These are phyloP conservation scores for Xylariales sp. DNA, from an alignment of 2,329 filamentous ascomycete species.

Conservation along the genomic window DNA sequence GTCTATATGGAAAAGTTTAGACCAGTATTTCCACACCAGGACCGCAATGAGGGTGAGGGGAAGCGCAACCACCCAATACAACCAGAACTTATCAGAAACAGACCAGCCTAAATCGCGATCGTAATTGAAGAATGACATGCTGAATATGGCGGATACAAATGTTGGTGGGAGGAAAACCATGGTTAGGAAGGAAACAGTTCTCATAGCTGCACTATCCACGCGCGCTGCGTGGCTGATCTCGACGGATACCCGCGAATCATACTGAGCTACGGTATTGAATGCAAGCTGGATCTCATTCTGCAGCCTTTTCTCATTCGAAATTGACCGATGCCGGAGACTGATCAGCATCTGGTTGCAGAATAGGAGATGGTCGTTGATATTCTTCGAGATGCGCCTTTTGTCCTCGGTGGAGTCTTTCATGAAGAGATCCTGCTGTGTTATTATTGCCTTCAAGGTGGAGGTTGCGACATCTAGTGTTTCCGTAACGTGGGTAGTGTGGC, in stretches of 20 bases:
- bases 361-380: constrained; percentile 25
- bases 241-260: constrained; percentile 32
- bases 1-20: no score
- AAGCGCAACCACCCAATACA: constrained; percentile 23
- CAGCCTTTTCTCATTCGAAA: constrained; percentile 39
- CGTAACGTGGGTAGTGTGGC: constrained; percentile 39
- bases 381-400: constrained; percentile 2
- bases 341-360: constrained; percentile 27
- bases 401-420: neutral
- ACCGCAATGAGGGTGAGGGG: constrained; percentile 16
- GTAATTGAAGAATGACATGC: constrained; percentile 38
- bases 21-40: constrained; percentile 11
- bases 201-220: constrained; percentile 47
- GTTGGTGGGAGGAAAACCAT: constrained; percentile 46
- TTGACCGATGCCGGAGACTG: constrained; percentile 29
- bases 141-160: constrained; percentile 44
- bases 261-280: constrained; percentile 38
- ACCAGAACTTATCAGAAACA: constrained; percentile 23
- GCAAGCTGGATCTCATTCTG: constrained; percentile 51
- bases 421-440: constrained; percentile 24
- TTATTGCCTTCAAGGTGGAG: constrained; percentile 25
- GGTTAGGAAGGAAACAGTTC: constrained; percentile 43
- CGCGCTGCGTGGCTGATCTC: constrained; percentile 33
- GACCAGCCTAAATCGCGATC: constrained; percentile 14
- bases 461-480: constrained; percentile 35